Conservation (phyloP, 495 filamentous ascomycete genomes). For the Neurospora tetrasperma region DNA sequence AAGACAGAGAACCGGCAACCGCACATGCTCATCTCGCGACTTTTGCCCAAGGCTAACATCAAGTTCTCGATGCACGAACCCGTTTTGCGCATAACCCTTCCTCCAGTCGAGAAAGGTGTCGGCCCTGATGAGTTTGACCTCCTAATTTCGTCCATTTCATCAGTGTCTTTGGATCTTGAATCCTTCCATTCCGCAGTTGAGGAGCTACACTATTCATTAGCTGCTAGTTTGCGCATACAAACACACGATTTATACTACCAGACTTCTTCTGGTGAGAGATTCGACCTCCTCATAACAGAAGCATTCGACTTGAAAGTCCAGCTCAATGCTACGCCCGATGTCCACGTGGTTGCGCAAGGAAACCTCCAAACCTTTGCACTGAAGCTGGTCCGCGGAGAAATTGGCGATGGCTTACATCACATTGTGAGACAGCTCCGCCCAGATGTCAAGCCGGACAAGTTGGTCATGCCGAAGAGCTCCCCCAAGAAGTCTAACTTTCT, state of each 20-base stretch:
- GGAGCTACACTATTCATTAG: slow-evolving; percentile 76
- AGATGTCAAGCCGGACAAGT: slow-evolving; percentile 52
- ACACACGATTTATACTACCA: slow-evolving; percentile 95
- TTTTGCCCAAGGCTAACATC: slow-evolving; percentile 88
- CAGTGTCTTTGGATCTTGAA: slow-evolving; percentile 82
- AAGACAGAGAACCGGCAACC: slow-evolving; percentile 25
- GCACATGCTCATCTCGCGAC: slow-evolving; percentile 72
- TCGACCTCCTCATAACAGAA: slow-evolving; percentile 78
- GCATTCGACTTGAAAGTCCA: slow-evolving; percentile 76
- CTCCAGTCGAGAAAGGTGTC: slow-evolving; percentile 49
- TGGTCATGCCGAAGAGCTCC: slow-evolving; percentile 33
- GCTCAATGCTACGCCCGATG: slow-evolving; percentile 73
- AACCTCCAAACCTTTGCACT: slow-evolving; percentile 78
- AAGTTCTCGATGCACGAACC: slow-evolving; percentile 96
- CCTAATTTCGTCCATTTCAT: slow-evolving; percentile 87
- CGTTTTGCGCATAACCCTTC: slow-evolving; percentile 78
- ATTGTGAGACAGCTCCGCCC: slow-evolving; percentile 70
- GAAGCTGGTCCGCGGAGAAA: slow-evolving; percentile 83
- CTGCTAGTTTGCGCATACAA: slow-evolving; percentile 68
- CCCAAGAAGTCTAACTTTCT: slow-evolving; percentile 53
- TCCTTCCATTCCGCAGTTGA: slow-evolving; percentile 84
- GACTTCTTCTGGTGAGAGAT: slow-evolving; percentile 65
- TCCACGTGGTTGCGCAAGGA: slow-evolving; percentile 70
- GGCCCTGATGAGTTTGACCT: slow-evolving; percentile 79
- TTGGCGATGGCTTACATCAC: slow-evolving; percentile 82